Percentiles rank a stretch among this genome's conserved stretches.
Evolutionary conservation across 2,329 filamentous ascomycete genomes (phyloP).

Genomic region (Arthrobotrys sphaeroides): DNA sequence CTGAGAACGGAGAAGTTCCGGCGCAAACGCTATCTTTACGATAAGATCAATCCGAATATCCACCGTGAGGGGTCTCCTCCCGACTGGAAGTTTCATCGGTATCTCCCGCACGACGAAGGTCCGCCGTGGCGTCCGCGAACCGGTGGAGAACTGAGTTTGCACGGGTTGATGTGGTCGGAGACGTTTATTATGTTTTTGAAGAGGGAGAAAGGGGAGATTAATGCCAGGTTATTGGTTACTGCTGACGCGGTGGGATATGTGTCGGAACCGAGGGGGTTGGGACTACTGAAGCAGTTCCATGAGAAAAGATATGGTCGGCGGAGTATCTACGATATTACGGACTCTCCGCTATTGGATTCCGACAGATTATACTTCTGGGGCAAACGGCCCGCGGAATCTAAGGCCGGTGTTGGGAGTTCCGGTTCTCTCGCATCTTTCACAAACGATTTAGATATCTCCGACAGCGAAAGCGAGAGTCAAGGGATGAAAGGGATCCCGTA

Average conservation of each 20-base stretch:
- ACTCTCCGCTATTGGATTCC: slow-evolving; percentile 12
- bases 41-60: slow-evolving; percentile 6
- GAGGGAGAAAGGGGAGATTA: background rate
- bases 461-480: background rate
- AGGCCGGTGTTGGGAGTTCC: background rate
- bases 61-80: background rate
- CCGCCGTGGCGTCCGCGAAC: slow-evolving; percentile 17
- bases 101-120: slow-evolving; percentile 27
- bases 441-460: background rate
- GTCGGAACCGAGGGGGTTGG: background rate
- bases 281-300: slow-evolving; percentile 19
- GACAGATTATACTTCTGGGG: slow-evolving; percentile 34
- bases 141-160: slow-evolving; percentile 27
- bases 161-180: slow-evolving; percentile 25
- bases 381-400: background rate
- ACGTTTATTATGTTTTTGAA: slow-evolving; percentile 8
- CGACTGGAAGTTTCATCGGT: slow-evolving; percentile 13
- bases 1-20: slow-evolving; percentile 10
- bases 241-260: background rate
- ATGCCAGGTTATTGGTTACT: background rate
- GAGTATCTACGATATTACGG: slow-evolving; percentile 26
- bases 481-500: background rate
- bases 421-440: background rate
- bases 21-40: slow-evolving; percentile 36
- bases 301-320: slow-evolving; percentile 17